These are phyloP conservation scores for Rhodotorula kratochvilovae DNA, from an alignment of 768 basidiomycete species.

Conservation along the genomic window DNA sequence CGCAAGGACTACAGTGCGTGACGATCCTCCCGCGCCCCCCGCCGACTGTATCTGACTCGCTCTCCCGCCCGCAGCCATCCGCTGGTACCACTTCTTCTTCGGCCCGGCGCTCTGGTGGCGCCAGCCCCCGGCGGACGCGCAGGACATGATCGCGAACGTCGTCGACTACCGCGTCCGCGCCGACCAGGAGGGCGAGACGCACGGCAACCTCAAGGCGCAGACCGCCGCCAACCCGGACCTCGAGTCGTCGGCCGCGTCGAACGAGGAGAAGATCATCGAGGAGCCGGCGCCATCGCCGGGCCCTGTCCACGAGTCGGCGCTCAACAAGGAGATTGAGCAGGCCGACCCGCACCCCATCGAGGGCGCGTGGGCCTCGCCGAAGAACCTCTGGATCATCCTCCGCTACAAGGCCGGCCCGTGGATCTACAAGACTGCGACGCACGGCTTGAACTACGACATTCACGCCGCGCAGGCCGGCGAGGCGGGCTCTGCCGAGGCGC, in stretches of 20 bases:
- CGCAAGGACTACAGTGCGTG: conserved; percentile 50
- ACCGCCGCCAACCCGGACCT: not conserved
- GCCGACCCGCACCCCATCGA: conserved; percentile 44
- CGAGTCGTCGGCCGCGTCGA: conserved; percentile 2
- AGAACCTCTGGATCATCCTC: conserved; percentile 48
- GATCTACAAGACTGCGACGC: conserved; percentile 18
- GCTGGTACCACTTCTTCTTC: conserved; percentile 51
- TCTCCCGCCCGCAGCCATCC: conserved; percentile 38
- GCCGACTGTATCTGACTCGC: not conserved
- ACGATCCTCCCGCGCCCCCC: no score
- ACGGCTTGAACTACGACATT: conserved; percentile 40
- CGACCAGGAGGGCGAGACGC: conserved; percentile 8
- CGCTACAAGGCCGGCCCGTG: conserved; percentile 44
- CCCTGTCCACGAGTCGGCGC: not conserved
- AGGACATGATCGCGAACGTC: conserved; percentile 39
- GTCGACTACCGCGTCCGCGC: conserved; percentile 47
- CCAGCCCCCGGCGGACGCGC: conserved; percentile 47
- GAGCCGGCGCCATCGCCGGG: conserved; percentile 17
- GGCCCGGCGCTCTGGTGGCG: conserved; percentile 51
- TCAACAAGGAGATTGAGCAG: conserved; percentile 36
- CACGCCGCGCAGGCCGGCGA: conserved; percentile 36
- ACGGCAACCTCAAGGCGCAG: not conserved
- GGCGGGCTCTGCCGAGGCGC: conserved; percentile 43
- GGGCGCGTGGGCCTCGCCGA: conserved; percentile 47
- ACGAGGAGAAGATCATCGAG: conserved; percentile 32